phyloP scores from a whole-genome alignment of 2,329 filamentous ascomycete genomes.

The Hymenoscyphus fraxineus region DNA sequence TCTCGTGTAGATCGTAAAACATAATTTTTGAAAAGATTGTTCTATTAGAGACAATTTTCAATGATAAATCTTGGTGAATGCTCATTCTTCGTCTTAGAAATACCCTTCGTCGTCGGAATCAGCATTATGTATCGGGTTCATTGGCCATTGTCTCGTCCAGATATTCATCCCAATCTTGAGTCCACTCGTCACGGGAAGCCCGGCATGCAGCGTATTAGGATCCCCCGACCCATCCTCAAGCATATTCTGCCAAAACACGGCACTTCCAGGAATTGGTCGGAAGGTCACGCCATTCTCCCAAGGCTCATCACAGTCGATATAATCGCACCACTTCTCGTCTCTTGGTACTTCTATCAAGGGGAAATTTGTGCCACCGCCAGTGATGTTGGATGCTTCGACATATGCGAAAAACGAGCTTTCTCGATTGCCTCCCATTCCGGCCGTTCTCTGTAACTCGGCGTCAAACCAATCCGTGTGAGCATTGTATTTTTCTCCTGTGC shows the following conservation, averaged over 20 bases:
- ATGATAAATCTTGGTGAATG: too few species aligned
- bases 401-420: constrained; percentile 58
- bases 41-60: neutral
- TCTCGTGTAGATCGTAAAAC: neutral
- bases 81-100: neutral
- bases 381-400: constrained; percentile 42
- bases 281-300: constrained; percentile 48
- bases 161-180: constrained; percentile 59
- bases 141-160: constrained; percentile 37
- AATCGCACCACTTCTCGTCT: constrained; percentile 48
- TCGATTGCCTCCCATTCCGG: constrained; percentile 24
- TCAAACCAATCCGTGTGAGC: constrained; percentile 55
- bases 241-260: constrained; percentile 60
- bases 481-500: constrained; percentile 52
- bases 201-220: constrained; percentile 55
- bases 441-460: constrained; percentile 7
- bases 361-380: constrained; percentile 57
- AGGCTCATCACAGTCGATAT: constrained; percentile 47
- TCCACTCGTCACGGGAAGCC: constrained; percentile 52
- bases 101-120: neutral
- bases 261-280: constrained; percentile 51
- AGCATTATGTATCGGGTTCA: constrained; percentile 17
- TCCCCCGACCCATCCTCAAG: constrained; percentile 50
- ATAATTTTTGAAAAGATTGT: neutral
- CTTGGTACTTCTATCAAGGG: constrained; percentile 40